Evolutionary conservation across 345 rosid genomes (phyloP), one percentile per base, ranked within the genome.

Genomic region (Acer saccharum): DNA sequence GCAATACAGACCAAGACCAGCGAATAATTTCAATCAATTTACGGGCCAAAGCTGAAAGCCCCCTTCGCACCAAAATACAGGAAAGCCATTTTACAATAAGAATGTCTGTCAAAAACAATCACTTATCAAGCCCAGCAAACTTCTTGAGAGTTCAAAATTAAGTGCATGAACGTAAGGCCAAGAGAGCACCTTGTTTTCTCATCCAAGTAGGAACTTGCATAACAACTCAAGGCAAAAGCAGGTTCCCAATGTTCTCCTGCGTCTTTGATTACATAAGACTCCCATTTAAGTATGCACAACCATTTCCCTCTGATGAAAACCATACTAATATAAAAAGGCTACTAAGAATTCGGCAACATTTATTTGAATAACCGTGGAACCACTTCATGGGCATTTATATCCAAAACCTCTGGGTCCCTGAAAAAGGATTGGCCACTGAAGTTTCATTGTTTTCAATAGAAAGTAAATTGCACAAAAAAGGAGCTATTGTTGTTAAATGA

Each of bases 331-430:
- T 17, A 35, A 65, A 55, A 54, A 58, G 54, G 69, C 71, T 41
- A 79, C 78, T 88, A 84, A 68, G 86, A 78, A 75, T 58, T 74
- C 52, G 78, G 68, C 65, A 80, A 69, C 79, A 84, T 86, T 83
- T 90, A 85, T 80, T 90, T 94, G 90, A 91, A 95, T 18, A 95
- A 73, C 46, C 97, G 95, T 0, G 99, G 99, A 77, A 96, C 82
- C 72, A 96, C 81, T 88, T 94, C 97, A 82, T 96, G 98, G 35
- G 90, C 87, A 43, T 85, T 69, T 20, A 92, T 85, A 78, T 94
- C 99, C 77, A 94, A 76, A 69, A 44, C 79, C 80, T 94, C 98
- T 9, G 98, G 99, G 64, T 88, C 97, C 94, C 98, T 95, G 93
- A 54, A 80, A 82, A 68, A 64, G 14, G 58, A 41, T 13, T 25